Evolutionary conservation across 179 eudicot genomes (phyloP), one percentile per base, ranked within the genome.

Genomic region (Patellifolia procumbens): DNA sequence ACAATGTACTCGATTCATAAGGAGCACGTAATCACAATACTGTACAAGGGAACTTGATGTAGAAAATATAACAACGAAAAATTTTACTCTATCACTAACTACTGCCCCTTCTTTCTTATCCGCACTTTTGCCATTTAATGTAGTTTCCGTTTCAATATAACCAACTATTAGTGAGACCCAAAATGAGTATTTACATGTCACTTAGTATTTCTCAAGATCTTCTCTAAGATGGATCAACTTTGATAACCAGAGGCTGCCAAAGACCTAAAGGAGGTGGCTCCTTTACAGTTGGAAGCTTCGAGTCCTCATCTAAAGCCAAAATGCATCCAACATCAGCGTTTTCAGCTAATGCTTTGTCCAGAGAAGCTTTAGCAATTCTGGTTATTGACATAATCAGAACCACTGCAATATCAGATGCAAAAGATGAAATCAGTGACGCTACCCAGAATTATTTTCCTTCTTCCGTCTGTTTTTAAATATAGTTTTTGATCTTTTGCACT

Each of bases 281-380:
- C 42, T 75, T 78, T 3, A 43, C 77, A 68, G 78, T 43, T 7
- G 91, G 86, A 74, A 85, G 78, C 68, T 64, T 70, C 22, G 83
- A 70, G 26, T 65, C 31, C 19, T 71, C 81, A 3, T 61, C 71
- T 32, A 87, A 75, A 56, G 76, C 73, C 59, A 46, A 19, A 32
- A 63, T 64, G 49, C 53, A 78, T 17, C 86, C 85, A 35, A 78
- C 35, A 67, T 85, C 88, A 74, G 67, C 88, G 34, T 84, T 86
- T 82, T 87, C 92, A 65, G 90, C 86, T 75, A 90, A 76, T 48
- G 92, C 91, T 79, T 87, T 90, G 19, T 88, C 89, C 72, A 90
- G 76, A 35, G 92, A 91, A 48, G 82, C 67, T 77, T 87, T 90
- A 39, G 94, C 94, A 34, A 90, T 88, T 86, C 81, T 87, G 10